These are phyloP conservation scores for Penicillium sp. DNA, from an alignment of 2,329 filamentous ascomycete species.

Conservation along the genomic window DNA sequence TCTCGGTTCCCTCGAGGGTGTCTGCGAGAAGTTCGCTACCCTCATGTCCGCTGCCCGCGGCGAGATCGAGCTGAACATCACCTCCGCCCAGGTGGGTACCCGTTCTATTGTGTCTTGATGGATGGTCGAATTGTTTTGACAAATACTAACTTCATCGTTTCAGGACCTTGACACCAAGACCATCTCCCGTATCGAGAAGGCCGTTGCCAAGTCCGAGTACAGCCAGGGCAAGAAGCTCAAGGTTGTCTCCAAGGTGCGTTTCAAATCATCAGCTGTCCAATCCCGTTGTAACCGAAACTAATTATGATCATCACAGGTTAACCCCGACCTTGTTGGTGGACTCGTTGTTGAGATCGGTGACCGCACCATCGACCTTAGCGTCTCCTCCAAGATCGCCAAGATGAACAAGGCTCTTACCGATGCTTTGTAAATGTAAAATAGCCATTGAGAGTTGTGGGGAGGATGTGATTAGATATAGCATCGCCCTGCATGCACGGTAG, in stretches of 20 bases:
- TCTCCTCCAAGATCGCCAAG: constrained; percentile 91
- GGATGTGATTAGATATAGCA: constrained; percentile 24
- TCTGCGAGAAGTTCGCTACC: constrained; percentile 81
- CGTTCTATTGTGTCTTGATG: not conserved
- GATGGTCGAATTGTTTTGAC: not conserved
- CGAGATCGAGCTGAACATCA: constrained; percentile 91
- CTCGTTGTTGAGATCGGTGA: constrained; percentile 95
- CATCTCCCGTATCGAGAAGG: constrained; percentile 79
- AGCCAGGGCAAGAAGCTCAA: constrained; percentile 96
- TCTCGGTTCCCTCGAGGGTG: constrained; percentile 74
- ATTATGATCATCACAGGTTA: constrained; percentile 60
- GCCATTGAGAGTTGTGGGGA: constrained; percentile 19
- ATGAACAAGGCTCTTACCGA: constrained; percentile 99
- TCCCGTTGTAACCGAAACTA: not conserved
- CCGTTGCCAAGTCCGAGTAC: constrained; percentile 86
- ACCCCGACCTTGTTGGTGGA: constrained; percentile 90
- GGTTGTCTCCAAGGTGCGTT: constrained; percentile 79
- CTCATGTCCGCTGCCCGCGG: constrained; percentile 87
- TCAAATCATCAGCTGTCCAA: not conserved
- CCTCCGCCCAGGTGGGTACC: constrained; percentile 75
- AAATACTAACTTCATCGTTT: constrained; percentile 3
- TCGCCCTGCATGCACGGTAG: constrained; percentile 29
- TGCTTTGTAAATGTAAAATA: constrained; percentile 73
- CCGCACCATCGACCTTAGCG: constrained; percentile 95
- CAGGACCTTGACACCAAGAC: constrained; percentile 88